These are phyloP conservation scores for Aspergillus pseudonomiae DNA, from an alignment of 2,329 filamentous ascomycete species.

Conservation along the genomic window DNA sequence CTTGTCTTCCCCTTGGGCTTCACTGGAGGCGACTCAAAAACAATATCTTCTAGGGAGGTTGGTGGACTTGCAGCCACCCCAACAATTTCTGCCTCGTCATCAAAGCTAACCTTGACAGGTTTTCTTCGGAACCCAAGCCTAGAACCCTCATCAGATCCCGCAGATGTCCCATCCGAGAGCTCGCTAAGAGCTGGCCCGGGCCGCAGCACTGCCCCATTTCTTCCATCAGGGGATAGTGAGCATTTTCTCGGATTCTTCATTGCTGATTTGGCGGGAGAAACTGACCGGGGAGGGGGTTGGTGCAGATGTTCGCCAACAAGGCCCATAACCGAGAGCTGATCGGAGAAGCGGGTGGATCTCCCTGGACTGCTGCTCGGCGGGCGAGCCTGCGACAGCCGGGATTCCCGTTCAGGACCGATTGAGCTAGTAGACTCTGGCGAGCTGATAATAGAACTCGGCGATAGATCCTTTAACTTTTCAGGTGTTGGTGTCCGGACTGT, in stretches of 20 bases:
- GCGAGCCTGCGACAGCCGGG: slow-evolving; percentile 28
- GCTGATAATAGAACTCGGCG: slow-evolving; percentile 21
- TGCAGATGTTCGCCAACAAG: slow-evolving; percentile 52
- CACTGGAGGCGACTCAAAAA: slow-evolving; percentile 38
- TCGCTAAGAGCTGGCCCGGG: slow-evolving; percentile 51
- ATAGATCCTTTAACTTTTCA: slow-evolving; percentile 13
- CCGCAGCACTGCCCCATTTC: slow-evolving; percentile 23
- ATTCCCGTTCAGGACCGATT: slow-evolving; percentile 16
- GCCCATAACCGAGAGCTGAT: slow-evolving; percentile 52
- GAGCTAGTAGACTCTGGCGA: slow-evolving; percentile 25
- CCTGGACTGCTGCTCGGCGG: slow-evolving; percentile 54
- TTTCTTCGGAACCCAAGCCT: slow-evolving; percentile 54
- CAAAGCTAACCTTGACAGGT: slow-evolving; percentile 68
- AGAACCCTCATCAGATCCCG: slow-evolving; percentile 48
- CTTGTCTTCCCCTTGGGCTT: slow-evolving; percentile 36
- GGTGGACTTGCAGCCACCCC: slow-evolving; percentile 47
- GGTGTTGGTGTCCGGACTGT: slow-evolving; percentile 15
- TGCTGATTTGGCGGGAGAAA: slow-evolving; percentile 65
- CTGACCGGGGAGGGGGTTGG: slow-evolving; percentile 60
- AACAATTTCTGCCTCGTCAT: slow-evolving; percentile 57
- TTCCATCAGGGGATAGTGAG: slow-evolving; percentile 39
- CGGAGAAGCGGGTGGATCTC: slow-evolving; percentile 61
- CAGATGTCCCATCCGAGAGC: slow-evolving; percentile 59
- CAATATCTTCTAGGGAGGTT: slow-evolving; percentile 43
- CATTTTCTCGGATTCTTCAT: slow-evolving; percentile 59